These are phyloP conservation scores for Globisporangium cylindrosporum DNA, from an alignment of 352 stramenopile genomes.

Conservation along the genomic window DNA sequence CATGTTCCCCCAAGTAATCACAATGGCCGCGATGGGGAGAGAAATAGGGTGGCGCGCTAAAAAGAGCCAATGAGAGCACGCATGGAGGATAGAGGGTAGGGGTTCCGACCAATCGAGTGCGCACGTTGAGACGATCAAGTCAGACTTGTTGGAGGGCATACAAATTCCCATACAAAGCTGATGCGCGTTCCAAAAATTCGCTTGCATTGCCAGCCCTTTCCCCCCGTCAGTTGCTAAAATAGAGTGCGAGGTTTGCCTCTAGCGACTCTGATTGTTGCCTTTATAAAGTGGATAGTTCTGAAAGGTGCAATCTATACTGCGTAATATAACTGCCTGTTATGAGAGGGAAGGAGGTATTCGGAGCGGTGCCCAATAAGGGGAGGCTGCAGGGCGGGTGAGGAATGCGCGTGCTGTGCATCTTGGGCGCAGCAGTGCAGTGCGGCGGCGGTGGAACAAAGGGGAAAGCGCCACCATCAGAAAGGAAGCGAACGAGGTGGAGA, in stretches of 20 bases:
- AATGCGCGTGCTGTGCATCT: conserved; percentile 1
- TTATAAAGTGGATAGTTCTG: background rate
- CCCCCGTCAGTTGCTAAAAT: background rate
- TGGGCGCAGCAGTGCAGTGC: background rate
- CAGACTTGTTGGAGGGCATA: background rate
- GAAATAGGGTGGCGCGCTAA: background rate
- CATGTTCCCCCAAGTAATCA: background rate
- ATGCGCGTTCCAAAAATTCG: conserved; percentile 1
- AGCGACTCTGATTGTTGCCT: background rate
- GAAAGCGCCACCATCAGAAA: conserved; percentile 5
- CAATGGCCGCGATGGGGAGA: background rate
- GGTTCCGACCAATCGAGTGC: background rate
- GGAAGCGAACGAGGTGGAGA: background rate
- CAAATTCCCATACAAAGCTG: conserved; percentile 6
- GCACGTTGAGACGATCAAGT: conserved; percentile 5
- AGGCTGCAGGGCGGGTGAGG: no score
- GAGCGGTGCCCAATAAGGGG: conserved; percentile 3
- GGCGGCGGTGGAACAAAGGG: background rate
- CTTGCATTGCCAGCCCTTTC: conserved; percentile 2
- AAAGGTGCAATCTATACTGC: background rate
- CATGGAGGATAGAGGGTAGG: background rate
- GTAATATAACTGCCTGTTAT: background rate
- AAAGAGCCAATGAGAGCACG: conserved; percentile 8
- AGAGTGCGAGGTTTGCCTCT: background rate
- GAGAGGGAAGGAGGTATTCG: conserved; percentile 1